Evolutionary conservation across 73 alveolate genomes (phyloP), one percentile per base, ranked within the genome.

Genomic region (Paramecium bursaria): DNA sequence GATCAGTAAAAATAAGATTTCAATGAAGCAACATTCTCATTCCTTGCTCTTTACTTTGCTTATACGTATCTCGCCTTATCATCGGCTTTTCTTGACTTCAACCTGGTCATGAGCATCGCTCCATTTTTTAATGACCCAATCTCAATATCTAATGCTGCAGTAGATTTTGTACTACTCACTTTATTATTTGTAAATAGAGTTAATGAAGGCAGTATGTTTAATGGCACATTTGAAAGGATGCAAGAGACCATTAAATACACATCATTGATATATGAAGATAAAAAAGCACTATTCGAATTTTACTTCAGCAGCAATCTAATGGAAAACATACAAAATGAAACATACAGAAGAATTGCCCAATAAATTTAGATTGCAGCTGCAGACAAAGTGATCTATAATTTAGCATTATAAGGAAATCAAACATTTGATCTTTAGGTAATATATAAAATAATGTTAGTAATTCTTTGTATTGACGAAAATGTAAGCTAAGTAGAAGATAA

Each of bases 261-360:
- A 3, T 53, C 33, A 39, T 39, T 47, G 17, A 57, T 67, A 21
- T 67, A 67, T 39, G 82, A 33, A 21, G 82, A 67, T 19, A 67
- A 67, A 42, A 67, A 67, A 42, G 82, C 82, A 3, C 22, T 67
- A 39, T 67, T 67, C 21, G 82, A 67, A 15, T 67, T 67, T 47
- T 67, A 67, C 44, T 67, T 67, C 27, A 42, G 82, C 6, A 67
- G 55, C 22, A 67, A 67, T 67, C 19, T 67, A 6, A 67, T 67
- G 82, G 82, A 67, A 39, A 67, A 67, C 27, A 67, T 67, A 7
- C 11, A 67, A 67, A 67, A 67, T 67, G 60, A 67, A 67, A 67
- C 82, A 1, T 67, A 67, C n/a, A 67, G 82, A 67, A 67, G 50
- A 67, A 67, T 67, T 21, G 44, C 82, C 2, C 44, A 67, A 67